These are phyloP conservation scores for Amphicarpaea edgeworthii DNA, from an alignment of 306 rosid genomes.

Conservation along the genomic window DNA sequence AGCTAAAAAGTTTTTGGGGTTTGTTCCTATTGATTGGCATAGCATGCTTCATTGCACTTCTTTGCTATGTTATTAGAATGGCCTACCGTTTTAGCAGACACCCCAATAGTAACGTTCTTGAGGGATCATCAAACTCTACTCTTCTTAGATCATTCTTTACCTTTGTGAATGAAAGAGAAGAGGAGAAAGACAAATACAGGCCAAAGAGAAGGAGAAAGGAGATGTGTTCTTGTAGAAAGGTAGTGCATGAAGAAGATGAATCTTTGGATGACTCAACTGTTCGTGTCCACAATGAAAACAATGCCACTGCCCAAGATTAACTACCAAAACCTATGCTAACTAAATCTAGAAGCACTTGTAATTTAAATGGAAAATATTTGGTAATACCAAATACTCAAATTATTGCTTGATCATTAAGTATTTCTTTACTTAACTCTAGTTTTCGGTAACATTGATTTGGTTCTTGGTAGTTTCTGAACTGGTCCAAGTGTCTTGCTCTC, in stretches of 20 bases:
- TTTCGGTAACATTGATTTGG: too few relatives aligned
- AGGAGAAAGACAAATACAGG: conserved; percentile 35
- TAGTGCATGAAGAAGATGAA: conserved; percentile 37
- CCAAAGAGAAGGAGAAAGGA: conserved; percentile 56
- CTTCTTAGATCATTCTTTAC: conserved; percentile 67
- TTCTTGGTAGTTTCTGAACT: too few relatives aligned
- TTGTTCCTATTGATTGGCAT: conserved; percentile 64
- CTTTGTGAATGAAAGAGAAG: conserved; percentile 70
- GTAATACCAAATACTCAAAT: conserved; percentile 11
- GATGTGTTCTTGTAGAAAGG: conserved; percentile 38
- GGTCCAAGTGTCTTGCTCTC: too few relatives aligned
- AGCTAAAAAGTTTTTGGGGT: conserved; percentile 74
- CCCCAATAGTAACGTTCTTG: neutral
- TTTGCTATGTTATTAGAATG: conserved; percentile 53
- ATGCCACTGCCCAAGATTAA: conserved; percentile 6
- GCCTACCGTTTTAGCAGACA: conserved; percentile 59
- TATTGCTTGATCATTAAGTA: neutral
- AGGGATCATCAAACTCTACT: conserved; percentile 40
- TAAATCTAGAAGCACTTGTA: neutral
- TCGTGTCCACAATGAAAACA: conserved; percentile 3
- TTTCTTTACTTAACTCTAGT: too few relatives aligned
- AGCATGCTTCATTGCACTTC: conserved; percentile 69
- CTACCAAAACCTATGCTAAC: neutral
- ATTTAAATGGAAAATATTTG: neutral
- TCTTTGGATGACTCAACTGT: conserved; percentile 28